Evolutionary conservation across 2,329 filamentous ascomycete species (phyloP).

Genomic region (Monilinia polystroma): DNA sequence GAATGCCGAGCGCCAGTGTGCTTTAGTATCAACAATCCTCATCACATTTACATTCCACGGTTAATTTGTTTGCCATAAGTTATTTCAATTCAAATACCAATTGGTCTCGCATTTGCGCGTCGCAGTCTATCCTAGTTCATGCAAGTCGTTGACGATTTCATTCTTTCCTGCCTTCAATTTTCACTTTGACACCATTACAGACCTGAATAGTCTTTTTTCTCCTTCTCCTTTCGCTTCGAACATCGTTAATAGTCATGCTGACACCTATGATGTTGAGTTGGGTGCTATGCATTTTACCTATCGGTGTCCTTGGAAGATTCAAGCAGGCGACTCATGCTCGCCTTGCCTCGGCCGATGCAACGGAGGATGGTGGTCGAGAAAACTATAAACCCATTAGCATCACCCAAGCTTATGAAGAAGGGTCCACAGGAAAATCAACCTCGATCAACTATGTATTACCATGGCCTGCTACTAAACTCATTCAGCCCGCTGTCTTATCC

Average conservation of each 20-base stretch:
- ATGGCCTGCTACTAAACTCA: conserved; percentile 22
- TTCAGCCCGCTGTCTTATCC: conserved; percentile 22
- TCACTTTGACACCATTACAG: conserved; percentile 1
- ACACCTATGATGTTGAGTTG: neutral
- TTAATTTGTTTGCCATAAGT: neutral
- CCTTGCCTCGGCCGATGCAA: neutral
- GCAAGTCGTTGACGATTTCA: conserved; percentile 18
- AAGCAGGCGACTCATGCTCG: neutral
- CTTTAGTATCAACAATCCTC: conserved; percentile 6
- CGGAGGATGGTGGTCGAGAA: neutral
- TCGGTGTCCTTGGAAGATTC: neutral
- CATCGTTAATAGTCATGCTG: neutral
- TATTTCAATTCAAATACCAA: conserved; percentile 7
- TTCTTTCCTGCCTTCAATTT: neutral
- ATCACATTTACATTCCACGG: conserved; percentile 18
- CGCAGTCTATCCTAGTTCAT: neutral
- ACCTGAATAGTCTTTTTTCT: conserved; percentile 10
- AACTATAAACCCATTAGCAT: neutral
- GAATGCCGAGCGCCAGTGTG: conserved; percentile 8
- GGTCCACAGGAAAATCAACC: neutral
- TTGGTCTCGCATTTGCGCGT: neutral
- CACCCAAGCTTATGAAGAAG: conserved; percentile 5
- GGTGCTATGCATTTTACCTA: conserved; percentile 10
- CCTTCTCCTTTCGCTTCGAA: neutral
- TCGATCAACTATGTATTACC: conserved; percentile 25